Conservation (phyloP, 306 rosid species). For the Ceratonia siliqua region DNA sequence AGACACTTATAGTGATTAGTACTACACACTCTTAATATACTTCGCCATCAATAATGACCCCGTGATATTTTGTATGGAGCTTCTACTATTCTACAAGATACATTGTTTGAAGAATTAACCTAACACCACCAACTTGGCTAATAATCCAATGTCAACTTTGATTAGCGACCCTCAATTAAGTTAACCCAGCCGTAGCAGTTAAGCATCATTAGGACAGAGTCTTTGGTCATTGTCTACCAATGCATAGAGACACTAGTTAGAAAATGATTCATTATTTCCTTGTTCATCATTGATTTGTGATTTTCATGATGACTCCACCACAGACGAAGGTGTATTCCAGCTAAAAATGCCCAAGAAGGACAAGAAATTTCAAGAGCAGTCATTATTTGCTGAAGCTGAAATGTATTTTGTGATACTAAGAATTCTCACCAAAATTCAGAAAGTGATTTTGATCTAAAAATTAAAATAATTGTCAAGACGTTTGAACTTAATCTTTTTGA, state of each 20-base stretch:
- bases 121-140: background rate
- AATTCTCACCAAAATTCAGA: no score
- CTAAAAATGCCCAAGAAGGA: background rate
- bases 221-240: background rate
- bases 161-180: background rate
- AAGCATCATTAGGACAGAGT: background rate
- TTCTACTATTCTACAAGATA: no score
- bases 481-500: constrained; percentile 14
- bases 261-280: background rate
- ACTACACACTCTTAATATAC: no score
- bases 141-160: background rate
- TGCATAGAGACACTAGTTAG: background rate
- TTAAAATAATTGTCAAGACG: constrained; percentile 10
- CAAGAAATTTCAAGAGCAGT: background rate
- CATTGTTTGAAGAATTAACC: background rate
- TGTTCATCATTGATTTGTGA: background rate
- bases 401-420: background rate
- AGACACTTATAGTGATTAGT: no score
- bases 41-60: no score
- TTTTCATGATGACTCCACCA: background rate
- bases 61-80: no score
- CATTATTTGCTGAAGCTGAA: background rate
- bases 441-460: background rate
- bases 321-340: background rate
- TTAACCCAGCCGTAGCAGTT: background rate